phyloP scores from a whole-genome alignment of 805 yeast genomes.

The Myxozyma neglecta region DNA sequence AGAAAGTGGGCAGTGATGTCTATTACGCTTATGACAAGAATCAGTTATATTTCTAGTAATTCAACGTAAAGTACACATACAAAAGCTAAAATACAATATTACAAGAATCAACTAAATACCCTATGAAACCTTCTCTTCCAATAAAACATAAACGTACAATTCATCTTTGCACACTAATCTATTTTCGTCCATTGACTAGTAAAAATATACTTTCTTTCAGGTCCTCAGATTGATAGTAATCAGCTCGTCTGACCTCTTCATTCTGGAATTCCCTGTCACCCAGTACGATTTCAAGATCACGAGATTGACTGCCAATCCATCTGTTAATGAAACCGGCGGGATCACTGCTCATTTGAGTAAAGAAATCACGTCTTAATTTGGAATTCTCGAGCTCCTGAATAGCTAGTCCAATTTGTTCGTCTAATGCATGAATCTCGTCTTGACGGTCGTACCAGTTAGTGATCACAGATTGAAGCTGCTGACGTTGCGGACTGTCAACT shows the following conservation, averaged over 20 bases:
- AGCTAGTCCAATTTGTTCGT: constrained; percentile 48
- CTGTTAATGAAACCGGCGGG: constrained; percentile 74
- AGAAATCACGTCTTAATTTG: constrained; percentile 73
- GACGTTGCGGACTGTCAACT: constrained; percentile 43
- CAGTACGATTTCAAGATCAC: constrained; percentile 78
- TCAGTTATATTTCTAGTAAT: background rate
- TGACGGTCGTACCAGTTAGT: constrained; percentile 46
- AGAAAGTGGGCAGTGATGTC: background rate
- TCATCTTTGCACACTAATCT: background rate
- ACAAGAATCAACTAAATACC: background rate
- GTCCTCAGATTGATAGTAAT: constrained; percentile 72
- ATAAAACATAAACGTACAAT: no score
- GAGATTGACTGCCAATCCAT: constrained; percentile 78
- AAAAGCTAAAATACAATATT: background rate
- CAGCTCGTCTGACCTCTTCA: constrained; percentile 80
- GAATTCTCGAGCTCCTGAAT: constrained; percentile 54
- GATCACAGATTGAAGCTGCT: constrained; percentile 40
- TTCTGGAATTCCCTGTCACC: constrained; percentile 91
- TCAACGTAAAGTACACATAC: background rate
- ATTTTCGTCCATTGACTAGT: constrained; percentile 17
- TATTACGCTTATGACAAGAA: background rate
- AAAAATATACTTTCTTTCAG: constrained; percentile 73
- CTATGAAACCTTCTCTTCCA: background rate
- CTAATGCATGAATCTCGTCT: constrained; percentile 46
- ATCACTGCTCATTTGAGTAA: constrained; percentile 66